Evolutionary conservation across 768 basidiomycete genomes (phyloP).

Genomic region (Amanita rimosa): DNA sequence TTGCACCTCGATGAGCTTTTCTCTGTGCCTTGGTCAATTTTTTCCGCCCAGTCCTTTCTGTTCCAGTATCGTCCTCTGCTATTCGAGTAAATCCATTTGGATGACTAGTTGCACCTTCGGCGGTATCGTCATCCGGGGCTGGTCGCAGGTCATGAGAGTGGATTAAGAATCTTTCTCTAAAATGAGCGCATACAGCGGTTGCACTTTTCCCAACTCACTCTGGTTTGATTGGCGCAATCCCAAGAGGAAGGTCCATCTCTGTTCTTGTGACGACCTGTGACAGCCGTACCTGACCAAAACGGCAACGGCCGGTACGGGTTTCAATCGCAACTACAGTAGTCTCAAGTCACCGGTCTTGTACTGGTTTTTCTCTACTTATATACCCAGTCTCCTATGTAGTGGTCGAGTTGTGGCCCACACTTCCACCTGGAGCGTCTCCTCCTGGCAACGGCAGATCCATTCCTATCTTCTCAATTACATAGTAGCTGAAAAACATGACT

Average conservation of each 20-base stretch:
- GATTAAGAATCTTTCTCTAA: conserved; percentile 20
- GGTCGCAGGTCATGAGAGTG: conserved; percentile 13
- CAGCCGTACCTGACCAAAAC: no score
- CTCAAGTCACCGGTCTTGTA: no score
- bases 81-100: conserved; percentile 15
- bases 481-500: conserved; percentile 52
- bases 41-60: conserved; percentile 15
- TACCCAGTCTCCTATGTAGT: not conserved
- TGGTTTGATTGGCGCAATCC: conserved; percentile 27
- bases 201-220: conserved; percentile 17
- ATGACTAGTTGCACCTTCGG: conserved; percentile 45
- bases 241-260: no score
- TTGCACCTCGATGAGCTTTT: conserved; percentile 69
- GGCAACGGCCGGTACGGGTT: no score
- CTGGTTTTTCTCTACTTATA: no score
- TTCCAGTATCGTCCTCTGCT: conserved; percentile 12
- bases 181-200: not conserved
- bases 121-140: conserved; percentile 33
- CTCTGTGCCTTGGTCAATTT: conserved; percentile 52
- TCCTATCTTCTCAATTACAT: conserved; percentile 32
- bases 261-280: no score
- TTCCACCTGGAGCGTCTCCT: conserved; percentile 17
- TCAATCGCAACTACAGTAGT: no score
- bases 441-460: conserved; percentile 30
- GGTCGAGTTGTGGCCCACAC: conserved; percentile 1